Conservation (phyloP, 2,329 filamentous ascomycete genomes). For the Aureobasidium mangrovei region DNA sequence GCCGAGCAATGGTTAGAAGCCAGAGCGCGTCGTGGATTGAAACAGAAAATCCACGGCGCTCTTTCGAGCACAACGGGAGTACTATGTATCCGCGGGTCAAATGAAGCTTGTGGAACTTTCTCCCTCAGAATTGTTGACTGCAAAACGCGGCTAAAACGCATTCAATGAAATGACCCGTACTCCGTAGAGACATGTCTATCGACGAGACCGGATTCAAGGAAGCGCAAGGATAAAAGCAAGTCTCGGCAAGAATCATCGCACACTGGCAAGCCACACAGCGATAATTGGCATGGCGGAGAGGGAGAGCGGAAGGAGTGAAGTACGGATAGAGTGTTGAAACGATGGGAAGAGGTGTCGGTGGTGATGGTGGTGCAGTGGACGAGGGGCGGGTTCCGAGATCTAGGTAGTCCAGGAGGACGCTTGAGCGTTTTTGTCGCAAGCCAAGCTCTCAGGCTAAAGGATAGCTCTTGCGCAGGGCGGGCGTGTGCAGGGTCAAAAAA, state of each 20-base stretch:
- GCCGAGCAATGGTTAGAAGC: too few relatives aligned
- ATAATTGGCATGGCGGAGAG: background rate
- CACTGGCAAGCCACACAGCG: background rate
- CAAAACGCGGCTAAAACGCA: constrained; percentile 1
- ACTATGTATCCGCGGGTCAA: background rate
- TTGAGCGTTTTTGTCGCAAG: background rate
- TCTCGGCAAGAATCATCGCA: background rate
- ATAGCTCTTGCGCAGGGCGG: background rate
- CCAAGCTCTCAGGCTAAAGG: background rate
- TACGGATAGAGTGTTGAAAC: background rate
- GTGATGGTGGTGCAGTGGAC: too few relatives aligned
- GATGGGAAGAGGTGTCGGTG: background rate
- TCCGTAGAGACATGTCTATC: background rate
- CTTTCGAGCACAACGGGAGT: too few relatives aligned
- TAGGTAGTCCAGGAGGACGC: background rate
- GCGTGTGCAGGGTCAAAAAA: background rate
- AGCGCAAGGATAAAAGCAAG: background rate
- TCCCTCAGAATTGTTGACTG: background rate
- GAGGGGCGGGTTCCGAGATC: background rate
- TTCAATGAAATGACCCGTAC: background rate
- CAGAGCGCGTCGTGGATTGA: too few relatives aligned
- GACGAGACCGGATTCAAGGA: background rate
- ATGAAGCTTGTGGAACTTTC: background rate
- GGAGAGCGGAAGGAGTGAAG: background rate
- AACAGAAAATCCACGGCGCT: too few relatives aligned